Percentiles rank a stretch among this genome's conserved stretches.
These are phyloP conservation scores for Candida patagonica DNA, from an alignment of 805 yeast species.

Conservation along the genomic window DNA sequence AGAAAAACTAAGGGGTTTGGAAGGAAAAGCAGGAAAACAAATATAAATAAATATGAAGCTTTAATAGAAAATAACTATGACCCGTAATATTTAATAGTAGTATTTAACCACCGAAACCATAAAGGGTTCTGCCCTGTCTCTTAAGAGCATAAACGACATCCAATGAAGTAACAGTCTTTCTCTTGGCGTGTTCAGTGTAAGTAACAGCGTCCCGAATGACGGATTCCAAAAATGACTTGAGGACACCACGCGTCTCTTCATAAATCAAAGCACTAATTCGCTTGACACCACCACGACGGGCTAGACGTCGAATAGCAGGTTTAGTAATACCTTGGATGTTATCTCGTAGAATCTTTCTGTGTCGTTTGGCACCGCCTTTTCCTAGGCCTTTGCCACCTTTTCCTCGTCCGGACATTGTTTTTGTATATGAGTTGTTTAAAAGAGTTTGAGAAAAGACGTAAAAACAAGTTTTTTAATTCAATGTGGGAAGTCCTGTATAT, in stretches of 20 bases:
- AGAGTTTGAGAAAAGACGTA: not conserved
- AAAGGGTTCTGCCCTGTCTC: conserved; percentile 99
- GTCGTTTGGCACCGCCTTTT: conserved; percentile 99
- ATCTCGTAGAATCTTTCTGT: conserved; percentile 98
- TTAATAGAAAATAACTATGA: not conserved
- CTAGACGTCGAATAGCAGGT: conserved; percentile 99
- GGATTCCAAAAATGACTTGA: conserved; percentile 90
- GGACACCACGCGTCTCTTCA: conserved; percentile 97
- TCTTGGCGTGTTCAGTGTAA: conserved; percentile 99
- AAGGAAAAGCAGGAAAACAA: too few species aligned
- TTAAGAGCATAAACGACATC: conserved; percentile 98
- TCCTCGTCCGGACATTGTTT: conserved; percentile 52
- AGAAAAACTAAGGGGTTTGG: too few species aligned
- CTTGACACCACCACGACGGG: conserved; percentile 99
- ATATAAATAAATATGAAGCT: too few species aligned
- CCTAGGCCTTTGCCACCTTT: conserved; percentile 99
- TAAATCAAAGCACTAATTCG: conserved; percentile 98
- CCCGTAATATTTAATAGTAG: not conserved
- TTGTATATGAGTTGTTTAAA: not conserved
- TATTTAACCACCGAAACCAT: conserved; percentile 97
- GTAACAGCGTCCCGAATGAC: conserved; percentile 99
- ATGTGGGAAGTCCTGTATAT: not conserved
- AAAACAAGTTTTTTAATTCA: too few species aligned
- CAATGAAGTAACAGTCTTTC: conserved; percentile 98
- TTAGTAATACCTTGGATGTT: conserved; percentile 99